phyloP scores from a whole-genome alignment of 371 early-diverging fungal species.

The Lichtheimia hyalospora region DNA sequence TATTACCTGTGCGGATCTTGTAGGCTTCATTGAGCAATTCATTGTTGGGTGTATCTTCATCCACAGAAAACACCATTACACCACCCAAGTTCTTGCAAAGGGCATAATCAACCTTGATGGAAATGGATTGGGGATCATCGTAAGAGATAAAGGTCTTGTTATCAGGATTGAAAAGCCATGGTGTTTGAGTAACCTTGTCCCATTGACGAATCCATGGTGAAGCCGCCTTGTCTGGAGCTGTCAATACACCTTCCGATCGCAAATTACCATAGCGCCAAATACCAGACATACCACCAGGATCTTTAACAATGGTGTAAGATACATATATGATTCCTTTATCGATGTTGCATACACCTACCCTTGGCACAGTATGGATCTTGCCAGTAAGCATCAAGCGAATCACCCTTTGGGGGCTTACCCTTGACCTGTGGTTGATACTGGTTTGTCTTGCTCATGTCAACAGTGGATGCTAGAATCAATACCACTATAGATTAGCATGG shows the following conservation, averaged over 20 bases:
- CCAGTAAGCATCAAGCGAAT: constrained; percentile 55
- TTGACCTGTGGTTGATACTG: constrained; percentile 40
- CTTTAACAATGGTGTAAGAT: background rate
- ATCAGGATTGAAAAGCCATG: constrained; percentile 65
- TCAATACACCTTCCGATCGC: constrained; percentile 61
- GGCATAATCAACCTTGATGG: constrained; percentile 55
- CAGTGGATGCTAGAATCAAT: constrained; percentile 4
- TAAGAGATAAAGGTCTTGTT: constrained; percentile 62
- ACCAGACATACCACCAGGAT: constrained; percentile 46
- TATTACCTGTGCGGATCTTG: constrained; percentile 3
- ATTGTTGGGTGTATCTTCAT: constrained; percentile 41
- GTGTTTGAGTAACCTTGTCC: constrained; percentile 59
- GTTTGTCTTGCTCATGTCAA: constrained; percentile 25
- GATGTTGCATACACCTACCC: no score
- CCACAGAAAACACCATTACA: constrained; percentile 62
- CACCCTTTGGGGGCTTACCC: constrained; percentile 41
- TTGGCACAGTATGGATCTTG: constrained; percentile 49
- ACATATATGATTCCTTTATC: no score
- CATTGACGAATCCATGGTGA: constrained; percentile 66
- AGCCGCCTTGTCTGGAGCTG: constrained; percentile 45
- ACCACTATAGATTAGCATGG: background rate
- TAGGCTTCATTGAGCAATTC: constrained; percentile 51
- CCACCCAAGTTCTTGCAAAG: constrained; percentile 51
- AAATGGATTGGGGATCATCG: constrained; percentile 61
- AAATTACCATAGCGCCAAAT: constrained; percentile 69